These are phyloP conservation scores for Strobilomyces confusus DNA, from an alignment of 768 basidiomycete species.

Conservation along the genomic window DNA sequence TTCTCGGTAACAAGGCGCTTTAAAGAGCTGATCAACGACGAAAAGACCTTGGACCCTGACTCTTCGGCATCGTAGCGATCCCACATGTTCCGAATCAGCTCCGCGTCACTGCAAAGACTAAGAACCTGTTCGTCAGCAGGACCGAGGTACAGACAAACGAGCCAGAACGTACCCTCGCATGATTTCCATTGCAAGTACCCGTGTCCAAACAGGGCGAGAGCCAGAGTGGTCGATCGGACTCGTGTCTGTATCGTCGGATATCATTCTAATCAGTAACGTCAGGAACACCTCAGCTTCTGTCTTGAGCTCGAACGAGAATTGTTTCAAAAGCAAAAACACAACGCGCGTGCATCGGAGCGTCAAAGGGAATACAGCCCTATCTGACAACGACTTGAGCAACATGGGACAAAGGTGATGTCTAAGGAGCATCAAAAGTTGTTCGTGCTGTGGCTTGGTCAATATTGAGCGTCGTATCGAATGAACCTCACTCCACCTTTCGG, in stretches of 20 bases:
- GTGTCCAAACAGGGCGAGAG: slow-evolving; percentile 73
- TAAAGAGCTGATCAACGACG: slow-evolving; percentile 73
- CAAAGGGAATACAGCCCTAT: slow-evolving; percentile 79
- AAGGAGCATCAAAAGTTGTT: slow-evolving; percentile 81
- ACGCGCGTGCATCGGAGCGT: slow-evolving; percentile 90
- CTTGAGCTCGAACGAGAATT: slow-evolving; percentile 76
- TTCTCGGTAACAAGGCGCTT: slow-evolving; percentile 88
- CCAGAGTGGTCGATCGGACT: slow-evolving; percentile 24
- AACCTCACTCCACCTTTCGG: slow-evolving; percentile 53
- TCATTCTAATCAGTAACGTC: slow-evolving; percentile 61
- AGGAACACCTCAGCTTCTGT: slow-evolving; percentile 88
- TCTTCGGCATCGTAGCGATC: slow-evolving; percentile 65
- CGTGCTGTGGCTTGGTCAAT: slow-evolving; percentile 47
- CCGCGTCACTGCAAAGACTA: slow-evolving; percentile 76
- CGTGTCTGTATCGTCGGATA: slow-evolving; percentile 49
- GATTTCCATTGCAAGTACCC: slow-evolving; percentile 89
- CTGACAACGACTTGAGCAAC: slow-evolving; percentile 80
- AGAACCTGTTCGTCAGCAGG: slow-evolving; percentile 1
- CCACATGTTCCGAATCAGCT: slow-evolving; percentile 77
- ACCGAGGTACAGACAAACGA: neutral
- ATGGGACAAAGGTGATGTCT: slow-evolving; percentile 88
- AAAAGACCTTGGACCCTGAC: slow-evolving; percentile 67
- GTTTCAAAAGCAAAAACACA: slow-evolving; percentile 88
- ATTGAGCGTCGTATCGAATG: neutral
- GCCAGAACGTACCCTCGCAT: slow-evolving; percentile 48